Evolutionary conservation across 306 rosid genomes (phyloP), one percentile per base, ranked within the genome.

Genomic region (Acacia acuminata): DNA sequence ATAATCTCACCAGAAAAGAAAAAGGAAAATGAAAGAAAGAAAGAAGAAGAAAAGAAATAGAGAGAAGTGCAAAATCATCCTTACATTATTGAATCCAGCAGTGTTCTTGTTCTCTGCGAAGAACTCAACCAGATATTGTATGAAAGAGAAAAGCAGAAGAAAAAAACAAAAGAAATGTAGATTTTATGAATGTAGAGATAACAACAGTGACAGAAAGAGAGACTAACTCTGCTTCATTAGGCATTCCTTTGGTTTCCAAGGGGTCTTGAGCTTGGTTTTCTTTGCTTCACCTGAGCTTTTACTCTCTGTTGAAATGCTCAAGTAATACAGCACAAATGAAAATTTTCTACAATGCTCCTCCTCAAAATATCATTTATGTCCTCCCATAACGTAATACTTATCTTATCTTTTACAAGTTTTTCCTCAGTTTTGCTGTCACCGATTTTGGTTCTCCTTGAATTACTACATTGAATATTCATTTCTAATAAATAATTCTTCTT

Each of bases 91-190:
- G 83, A 95, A 93, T 40, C 98, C 97, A 60, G 98, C 97, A 61
- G 93, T 95, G 79, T 93, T 93, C 89, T 95, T 95, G 86, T 95
- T 95, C 91, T 95, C 97, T 0, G 95, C 94, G 66, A 95, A 90
- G 84, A 93, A 95, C 81, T 95, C 97, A 22, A 97, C 97, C 4
- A 95, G 97, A 63, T 97, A 93, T 81, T 94, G 97, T 95, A 82
- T 86, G 77, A 77, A 80, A 24, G 71, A 6, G 44, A 58, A 53
- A 69, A 74, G 44, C 3, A 5, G 73, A 69, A 64, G 40, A 14
- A 43, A 50, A 75, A 79, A 73, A 16, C 19, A 65, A 43, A 44
- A 43, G 13, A 38, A 15, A 50, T 50, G 16, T 11, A 56, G 24
- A 80, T 1, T 14, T 40, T 4, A 25, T 24, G 76, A 32, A 80